Conservation (phyloP, 805 yeast species). For the Myxozyma kluyveri region DNA sequence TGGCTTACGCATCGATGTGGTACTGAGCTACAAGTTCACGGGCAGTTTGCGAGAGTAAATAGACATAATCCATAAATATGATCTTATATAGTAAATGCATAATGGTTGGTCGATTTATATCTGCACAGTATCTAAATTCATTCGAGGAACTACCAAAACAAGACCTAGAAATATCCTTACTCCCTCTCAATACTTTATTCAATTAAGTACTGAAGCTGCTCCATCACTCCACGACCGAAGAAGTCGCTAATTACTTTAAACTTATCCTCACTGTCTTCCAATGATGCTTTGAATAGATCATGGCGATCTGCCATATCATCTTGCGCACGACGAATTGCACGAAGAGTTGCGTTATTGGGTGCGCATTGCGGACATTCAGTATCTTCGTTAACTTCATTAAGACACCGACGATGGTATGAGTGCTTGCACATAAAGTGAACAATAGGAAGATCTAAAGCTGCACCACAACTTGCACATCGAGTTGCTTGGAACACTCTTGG, state of each 20-base stretch:
- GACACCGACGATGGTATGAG: slow-evolving; percentile 79
- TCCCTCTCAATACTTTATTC: slow-evolving; percentile 1
- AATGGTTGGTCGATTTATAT: too few species aligned
- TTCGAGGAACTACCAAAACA: background rate
- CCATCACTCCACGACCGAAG: slow-evolving; percentile 86
- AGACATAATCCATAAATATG: background rate
- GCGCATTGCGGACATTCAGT: slow-evolving; percentile 72
- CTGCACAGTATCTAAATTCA: too few species aligned
- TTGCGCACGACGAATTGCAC: slow-evolving; percentile 57
- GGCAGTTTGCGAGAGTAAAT: too few species aligned
- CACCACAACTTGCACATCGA: slow-evolving; percentile 63
- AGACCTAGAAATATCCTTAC: background rate
- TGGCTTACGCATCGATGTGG: too few species aligned
- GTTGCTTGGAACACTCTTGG: slow-evolving; percentile 59
- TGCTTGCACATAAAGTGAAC: slow-evolving; percentile 85
- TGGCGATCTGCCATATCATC: slow-evolving; percentile 58
- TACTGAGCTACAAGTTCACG: too few species aligned
- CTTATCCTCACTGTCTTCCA: slow-evolving; percentile 55
- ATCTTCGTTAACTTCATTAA: slow-evolving; percentile 39
- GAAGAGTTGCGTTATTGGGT: slow-evolving; percentile 65
- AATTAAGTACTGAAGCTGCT: slow-evolving; percentile 34
- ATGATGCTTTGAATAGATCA: slow-evolving; percentile 58
- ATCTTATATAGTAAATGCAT: background rate
- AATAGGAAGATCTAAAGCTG: slow-evolving; percentile 69
- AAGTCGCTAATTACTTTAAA: slow-evolving; percentile 76